phyloP scores from a whole-genome alignment of 2,329 filamentous ascomycete genomes.

The Botryotinia narcissicola region DNA sequence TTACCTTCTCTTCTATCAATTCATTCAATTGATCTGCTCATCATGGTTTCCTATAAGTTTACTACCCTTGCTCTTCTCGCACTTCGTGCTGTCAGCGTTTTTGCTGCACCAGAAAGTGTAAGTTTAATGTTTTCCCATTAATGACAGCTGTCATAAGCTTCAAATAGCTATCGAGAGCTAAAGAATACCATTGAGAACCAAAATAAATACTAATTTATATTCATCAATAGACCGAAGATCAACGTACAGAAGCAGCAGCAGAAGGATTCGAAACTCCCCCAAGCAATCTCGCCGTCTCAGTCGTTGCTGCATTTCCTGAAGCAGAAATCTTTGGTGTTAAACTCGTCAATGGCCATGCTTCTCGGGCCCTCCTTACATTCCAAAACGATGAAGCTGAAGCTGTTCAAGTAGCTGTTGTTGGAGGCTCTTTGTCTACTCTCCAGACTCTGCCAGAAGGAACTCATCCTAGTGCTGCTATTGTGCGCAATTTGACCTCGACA shows the following conservation, averaged over 20 bases:
- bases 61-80: conserved; percentile 71
- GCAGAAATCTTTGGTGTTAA: conserved; percentile 84
- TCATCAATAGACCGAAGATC: conserved; percentile 22
- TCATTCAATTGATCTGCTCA: conserved; percentile 34
- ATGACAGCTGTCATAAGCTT: conserved; percentile 15
- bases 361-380: conserved; percentile 77
- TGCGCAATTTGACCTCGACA: conserved; percentile 82
- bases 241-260: conserved; percentile 26
- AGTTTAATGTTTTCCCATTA: conserved; percentile 38
- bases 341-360: conserved; percentile 88
- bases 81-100: conserved; percentile 62
- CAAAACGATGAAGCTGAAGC: conserved; percentile 78
- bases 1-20: conserved; percentile 4
- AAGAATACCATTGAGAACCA: background rate
- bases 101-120: conserved; percentile 58
- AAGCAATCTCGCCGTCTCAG: conserved; percentile 60
- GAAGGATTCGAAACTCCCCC: conserved; percentile 31
- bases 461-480: conserved; percentile 52
- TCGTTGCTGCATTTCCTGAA: conserved; percentile 62
- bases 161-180: conserved; percentile 19
- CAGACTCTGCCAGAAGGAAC: conserved; percentile 50
- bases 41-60: conserved; percentile 73
- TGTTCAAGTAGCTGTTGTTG: conserved; percentile 72
- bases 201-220: conserved; percentile 3
- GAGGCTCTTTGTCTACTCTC: conserved; percentile 66